Evolutionary conservation across 1,284 basidiomycete genomes (phyloP), one percentile per base, ranked within the genome.

Genomic region (Thelephora terrestris): DNA sequence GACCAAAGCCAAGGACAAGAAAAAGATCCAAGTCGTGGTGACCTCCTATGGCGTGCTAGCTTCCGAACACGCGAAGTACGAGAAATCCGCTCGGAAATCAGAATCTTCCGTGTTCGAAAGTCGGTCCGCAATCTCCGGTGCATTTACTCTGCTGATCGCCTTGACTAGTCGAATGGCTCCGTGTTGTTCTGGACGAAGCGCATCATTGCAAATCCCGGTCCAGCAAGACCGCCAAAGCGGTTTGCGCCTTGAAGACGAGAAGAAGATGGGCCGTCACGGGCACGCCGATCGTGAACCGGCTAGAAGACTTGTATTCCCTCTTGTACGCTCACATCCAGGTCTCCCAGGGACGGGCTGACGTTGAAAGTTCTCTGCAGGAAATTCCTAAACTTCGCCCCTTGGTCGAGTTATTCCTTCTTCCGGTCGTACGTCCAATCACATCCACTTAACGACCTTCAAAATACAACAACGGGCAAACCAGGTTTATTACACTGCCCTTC

Each of bases 261-360:
- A 73, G 90, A 34, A 75, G 90, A 53, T 99, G 95, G 95, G 90
- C 90, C 4, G 78, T 97, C 12, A 96, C 92, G 4, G 88, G 83
- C 76, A 98, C 95, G 9, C 95, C 95, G 0, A 98, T 99, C 53
- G 91, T 98, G 51, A 99, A 99, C 62, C 81, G 85, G 45, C 73
- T 98, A 4, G 95, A 97, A 53, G 94, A 98, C 60, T 70, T 99
- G 6, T 94, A 88, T 58, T 93, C 90, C 0, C 71, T 96, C 2
- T 66, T 96, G 85, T 89, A 51, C 57, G 82, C 62, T 7, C 5
- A 12, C n/a, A 12, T 12, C n/a, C 16, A 12, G n/a, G 6, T 14
- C 5, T 42, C 21, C 17, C 12, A 32, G 12, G 29, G 5, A 32
- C 7, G 12, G 4, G 12, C 4, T 20, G 39, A 21, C 18, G 12